These are phyloP conservation scores for Ilex aquifolium DNA, from an alignment of 257 asterid species.

Conservation along the genomic window DNA sequence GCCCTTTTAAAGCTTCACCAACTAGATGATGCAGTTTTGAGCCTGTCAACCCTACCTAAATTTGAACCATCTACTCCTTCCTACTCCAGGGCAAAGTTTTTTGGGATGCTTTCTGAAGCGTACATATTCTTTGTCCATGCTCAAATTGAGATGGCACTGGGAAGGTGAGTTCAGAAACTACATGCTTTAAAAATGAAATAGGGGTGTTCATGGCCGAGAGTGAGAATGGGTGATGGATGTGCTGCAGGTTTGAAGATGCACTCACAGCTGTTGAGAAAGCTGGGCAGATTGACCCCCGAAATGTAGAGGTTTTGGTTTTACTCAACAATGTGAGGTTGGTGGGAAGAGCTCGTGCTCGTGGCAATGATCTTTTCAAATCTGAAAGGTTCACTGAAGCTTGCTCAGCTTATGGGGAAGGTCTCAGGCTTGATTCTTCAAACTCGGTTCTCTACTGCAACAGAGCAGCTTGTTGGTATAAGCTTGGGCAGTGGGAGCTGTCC, in stretches of 20 bases:
- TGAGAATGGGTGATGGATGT: not conserved
- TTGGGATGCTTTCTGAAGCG: slow-evolving; percentile 2
- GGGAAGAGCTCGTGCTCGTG: slow-evolving; percentile 4
- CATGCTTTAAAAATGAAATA: not conserved
- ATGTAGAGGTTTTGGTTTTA: not conserved
- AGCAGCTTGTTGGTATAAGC: slow-evolving; percentile 6
- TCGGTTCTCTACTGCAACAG: not conserved
- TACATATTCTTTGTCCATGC: not conserved
- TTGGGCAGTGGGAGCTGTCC: not conserved
- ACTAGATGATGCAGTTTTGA: not conserved
- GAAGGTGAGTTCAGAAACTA: not conserved
- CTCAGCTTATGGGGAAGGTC: not conserved
- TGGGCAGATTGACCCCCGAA: not conserved
- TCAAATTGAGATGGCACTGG: not conserved
- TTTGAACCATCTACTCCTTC: not conserved
- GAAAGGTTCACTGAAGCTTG: slow-evolving; percentile 5
- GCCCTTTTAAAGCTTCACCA: slow-evolving; percentile 2
- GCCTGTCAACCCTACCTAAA: not conserved
- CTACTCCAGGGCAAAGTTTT: not conserved
- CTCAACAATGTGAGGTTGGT: not conserved
- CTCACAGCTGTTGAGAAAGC: not conserved
- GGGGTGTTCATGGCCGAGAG: not conserved
- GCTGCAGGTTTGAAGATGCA: slow-evolving; percentile 3
- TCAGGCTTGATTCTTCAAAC: not conserved
- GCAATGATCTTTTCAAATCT: slow-evolving; percentile 3